Evolutionary conservation across 2,329 filamentous ascomycete species (phyloP).

Genomic region (Mycosphaerelloides madeirae): DNA sequence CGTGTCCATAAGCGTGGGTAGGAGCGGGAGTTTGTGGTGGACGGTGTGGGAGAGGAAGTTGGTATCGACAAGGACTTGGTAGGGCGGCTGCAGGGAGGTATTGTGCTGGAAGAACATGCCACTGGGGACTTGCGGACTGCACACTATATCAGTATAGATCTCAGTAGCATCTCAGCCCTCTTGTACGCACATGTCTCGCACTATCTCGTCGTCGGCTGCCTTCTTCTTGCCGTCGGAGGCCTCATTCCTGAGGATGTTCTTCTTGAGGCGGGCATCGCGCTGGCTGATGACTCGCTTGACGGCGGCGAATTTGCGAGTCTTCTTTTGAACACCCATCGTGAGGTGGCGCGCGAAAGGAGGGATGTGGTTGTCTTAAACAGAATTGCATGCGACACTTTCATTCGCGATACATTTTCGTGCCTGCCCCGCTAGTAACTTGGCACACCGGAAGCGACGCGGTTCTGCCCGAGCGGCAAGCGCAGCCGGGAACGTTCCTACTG

Average conservation of each 20-base stretch:
- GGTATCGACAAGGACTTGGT: slow-evolving; percentile 75
- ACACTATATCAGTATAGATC: slow-evolving; percentile 8
- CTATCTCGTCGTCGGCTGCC: slow-evolving; percentile 54
- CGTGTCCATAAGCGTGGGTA: slow-evolving; percentile 88
- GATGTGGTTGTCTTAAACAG: slow-evolving; percentile 2
- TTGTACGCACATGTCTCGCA: slow-evolving; percentile 62
- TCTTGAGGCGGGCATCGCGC: slow-evolving; percentile 74
- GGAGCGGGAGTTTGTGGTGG: slow-evolving; percentile 79
- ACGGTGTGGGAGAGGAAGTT: slow-evolving; percentile 91
- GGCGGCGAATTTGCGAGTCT: slow-evolving; percentile 83
- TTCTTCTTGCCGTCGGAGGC: slow-evolving; percentile 54
- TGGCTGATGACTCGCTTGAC: slow-evolving; percentile 80
- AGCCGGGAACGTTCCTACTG: too few species aligned
- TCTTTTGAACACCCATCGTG: slow-evolving; percentile 80
- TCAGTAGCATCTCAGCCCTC: neutral
- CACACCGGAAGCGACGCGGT: too few species aligned
- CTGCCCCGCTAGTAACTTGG: too few species aligned
- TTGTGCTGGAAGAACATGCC: slow-evolving; percentile 88
- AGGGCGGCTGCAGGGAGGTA: slow-evolving; percentile 76
- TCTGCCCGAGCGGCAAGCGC: too few species aligned
- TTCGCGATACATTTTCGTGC: slow-evolving; percentile 1
- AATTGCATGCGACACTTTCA: neutral
- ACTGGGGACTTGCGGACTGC: slow-evolving; percentile 32
- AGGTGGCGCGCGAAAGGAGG: neutral
- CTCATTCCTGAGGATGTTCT: slow-evolving; percentile 68